Percentiles rank a stretch among this genome's conserved stretches.
These are phyloP conservation scores for Eragrostis nindensis DNA, from an alignment of 176 grass and related monocot genomes.

Conservation along the genomic window DNA sequence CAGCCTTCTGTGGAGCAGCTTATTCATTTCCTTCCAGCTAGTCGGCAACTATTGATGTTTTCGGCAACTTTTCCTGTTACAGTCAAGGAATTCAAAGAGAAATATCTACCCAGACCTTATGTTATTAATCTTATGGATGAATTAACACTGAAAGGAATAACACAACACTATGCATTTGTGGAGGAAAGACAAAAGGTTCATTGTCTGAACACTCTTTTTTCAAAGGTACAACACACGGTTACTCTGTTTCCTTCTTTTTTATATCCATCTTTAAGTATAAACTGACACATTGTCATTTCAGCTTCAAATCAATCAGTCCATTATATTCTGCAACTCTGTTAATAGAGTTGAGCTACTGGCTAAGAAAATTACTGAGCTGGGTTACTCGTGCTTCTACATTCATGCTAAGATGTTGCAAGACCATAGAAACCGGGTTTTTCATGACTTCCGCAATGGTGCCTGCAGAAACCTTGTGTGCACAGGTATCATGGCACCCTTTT, in stretches of 20 bases:
- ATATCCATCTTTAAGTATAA: constrained; percentile 17
- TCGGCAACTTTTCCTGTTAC: constrained; percentile 77
- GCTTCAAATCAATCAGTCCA: constrained; percentile 95
- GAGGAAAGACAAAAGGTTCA: constrained; percentile 77
- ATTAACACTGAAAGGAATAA: constrained; percentile 71
- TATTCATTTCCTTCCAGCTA: constrained; percentile 66
- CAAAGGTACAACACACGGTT: constrained; percentile 40
- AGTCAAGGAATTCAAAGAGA: constrained; percentile 73
- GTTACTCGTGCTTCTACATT: constrained; percentile 96
- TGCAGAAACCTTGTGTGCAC: constrained; percentile 97
- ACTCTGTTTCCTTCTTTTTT: constrained; percentile 10
- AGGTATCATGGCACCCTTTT: constrained; percentile 38
- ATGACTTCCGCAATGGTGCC: constrained; percentile 97
- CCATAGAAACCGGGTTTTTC: constrained; percentile 89
- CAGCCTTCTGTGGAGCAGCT: constrained; percentile 86
- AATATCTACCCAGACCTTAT: constrained; percentile 69
- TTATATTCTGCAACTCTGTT: constrained; percentile 97
- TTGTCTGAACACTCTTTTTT: constrained; percentile 68
- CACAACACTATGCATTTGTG: constrained; percentile 73
- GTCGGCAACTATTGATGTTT: constrained; percentile 74
- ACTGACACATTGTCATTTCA: constrained; percentile 40
- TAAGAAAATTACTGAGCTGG: constrained; percentile 92
- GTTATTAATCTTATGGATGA: constrained; percentile 83
- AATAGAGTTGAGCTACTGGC: constrained; percentile 90
- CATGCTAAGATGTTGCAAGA: constrained; percentile 98